Evolutionary conservation across 2,329 filamentous ascomycete genomes (phyloP).

Genomic region (Colletotrichum filicis): DNA sequence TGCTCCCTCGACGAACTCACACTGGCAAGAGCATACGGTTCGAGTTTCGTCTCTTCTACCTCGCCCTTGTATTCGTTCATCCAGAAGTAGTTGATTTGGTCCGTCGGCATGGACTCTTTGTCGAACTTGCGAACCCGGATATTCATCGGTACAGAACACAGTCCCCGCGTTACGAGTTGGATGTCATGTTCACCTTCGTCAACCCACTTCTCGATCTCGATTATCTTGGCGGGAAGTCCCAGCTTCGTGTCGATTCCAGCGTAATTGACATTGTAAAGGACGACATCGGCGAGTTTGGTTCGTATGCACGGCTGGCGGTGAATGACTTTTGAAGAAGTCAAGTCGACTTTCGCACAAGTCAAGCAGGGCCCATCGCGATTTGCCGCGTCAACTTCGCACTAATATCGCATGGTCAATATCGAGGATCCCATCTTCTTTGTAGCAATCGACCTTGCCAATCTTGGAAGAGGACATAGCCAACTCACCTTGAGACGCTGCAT

Average conservation of each 20-base stretch:
- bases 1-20: slow-evolving; percentile 46
- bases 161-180: slow-evolving; percentile 48
- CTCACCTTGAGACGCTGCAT: slow-evolving; percentile 57
- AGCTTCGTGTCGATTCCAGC: slow-evolving; percentile 54
- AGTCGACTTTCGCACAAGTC: slow-evolving; percentile 51
- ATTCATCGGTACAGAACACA: slow-evolving; percentile 48
- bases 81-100: slow-evolving; percentile 53
- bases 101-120: slow-evolving; percentile 42
- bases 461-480: slow-evolving; percentile 1
- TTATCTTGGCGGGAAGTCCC: slow-evolving; percentile 47
- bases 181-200: slow-evolving; percentile 44
- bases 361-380: slow-evolving; percentile 49
- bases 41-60: slow-evolving; percentile 43
- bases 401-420: neutral
- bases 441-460: neutral
- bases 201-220: slow-evolving; percentile 51
- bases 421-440: neutral
- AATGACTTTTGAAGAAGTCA: slow-evolving; percentile 57
- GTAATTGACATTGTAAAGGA: slow-evolving; percentile 47
- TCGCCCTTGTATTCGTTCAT: slow-evolving; percentile 41
- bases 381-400: slow-evolving; percentile 51
- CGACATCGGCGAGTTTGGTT: slow-evolving; percentile 53
- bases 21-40: slow-evolving; percentile 53
- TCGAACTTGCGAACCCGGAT: slow-evolving; percentile 55
- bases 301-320: slow-evolving; percentile 57